Conservation (phyloP, 1,284 basidiomycete genomes). For the Stereum hirsutum region DNA sequence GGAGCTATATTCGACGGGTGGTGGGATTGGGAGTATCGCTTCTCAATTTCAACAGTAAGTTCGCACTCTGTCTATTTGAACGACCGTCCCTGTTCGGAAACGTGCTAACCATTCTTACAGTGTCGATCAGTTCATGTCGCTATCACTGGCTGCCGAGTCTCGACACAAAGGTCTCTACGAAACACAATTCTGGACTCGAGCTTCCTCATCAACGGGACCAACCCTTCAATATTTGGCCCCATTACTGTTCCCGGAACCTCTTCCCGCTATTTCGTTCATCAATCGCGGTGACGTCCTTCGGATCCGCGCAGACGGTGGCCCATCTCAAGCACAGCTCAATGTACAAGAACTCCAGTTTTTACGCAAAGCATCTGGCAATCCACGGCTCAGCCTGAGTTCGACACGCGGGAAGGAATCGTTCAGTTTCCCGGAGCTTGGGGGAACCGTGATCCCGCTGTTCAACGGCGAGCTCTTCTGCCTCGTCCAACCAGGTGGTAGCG, state of each 20-base stretch:
- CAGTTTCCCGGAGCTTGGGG: conserved; percentile 37
- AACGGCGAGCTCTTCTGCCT: conserved; percentile 65
- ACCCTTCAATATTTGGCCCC: conserved; percentile 50
- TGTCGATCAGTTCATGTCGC: conserved; percentile 69
- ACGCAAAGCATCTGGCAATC: conserved; percentile 25
- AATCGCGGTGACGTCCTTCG: conserved; percentile 55
- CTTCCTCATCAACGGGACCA: conserved; percentile 25
- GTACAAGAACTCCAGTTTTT: conserved; percentile 47
- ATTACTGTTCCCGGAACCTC: conserved; percentile 63
- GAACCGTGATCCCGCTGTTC: conserved; percentile 64
- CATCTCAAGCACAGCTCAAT: conserved; percentile 28
- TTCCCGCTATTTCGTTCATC: conserved; percentile 57
- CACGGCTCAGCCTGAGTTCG: conserved; percentile 16
- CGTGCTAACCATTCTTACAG: conserved; percentile 26
- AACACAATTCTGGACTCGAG: conserved; percentile 60
- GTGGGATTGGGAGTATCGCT: conserved; percentile 30
- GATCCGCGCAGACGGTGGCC: conserved; percentile 52
- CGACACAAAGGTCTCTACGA: conserved; percentile 62
- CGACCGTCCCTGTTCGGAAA: neutral
- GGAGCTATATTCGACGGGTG: conserved; percentile 34
- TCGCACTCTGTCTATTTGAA: conserved; percentile 2
- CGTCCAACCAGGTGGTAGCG: conserved; percentile 42
- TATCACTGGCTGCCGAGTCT: conserved; percentile 69
- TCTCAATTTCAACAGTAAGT: conserved; percentile 56
- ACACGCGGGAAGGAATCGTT: conserved; percentile 13